Evolutionary conservation across 805 yeast genomes (phyloP), one percentile per base, ranked within the genome.

Genomic region (Starmerella sp.): DNA sequence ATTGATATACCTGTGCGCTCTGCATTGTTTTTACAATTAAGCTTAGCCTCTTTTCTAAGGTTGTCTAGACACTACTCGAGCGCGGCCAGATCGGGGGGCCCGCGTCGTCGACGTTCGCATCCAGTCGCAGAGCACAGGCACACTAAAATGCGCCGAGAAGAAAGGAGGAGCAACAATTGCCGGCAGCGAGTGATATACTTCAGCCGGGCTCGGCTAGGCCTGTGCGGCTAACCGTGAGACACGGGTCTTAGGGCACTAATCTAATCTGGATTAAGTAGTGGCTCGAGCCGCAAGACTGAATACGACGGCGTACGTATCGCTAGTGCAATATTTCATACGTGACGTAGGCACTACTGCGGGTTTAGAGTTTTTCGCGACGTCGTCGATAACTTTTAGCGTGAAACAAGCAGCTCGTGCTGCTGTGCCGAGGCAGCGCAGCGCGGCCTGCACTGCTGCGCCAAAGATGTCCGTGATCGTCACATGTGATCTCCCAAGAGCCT

Each of bases 11-110:
- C 4, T 39, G 11, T 15, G 6, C 37, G 13, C 37, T 30, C 13
- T 44, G 35, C 48, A n/a, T 31, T 14, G 28, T n/a, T 44, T 44
- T 44, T 44, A 44, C 48, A n/a, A 43, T 22, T 44, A 44, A 44
- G 48, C 36, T 44, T 44, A 31, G 48, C 36, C 36, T 28, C 36
- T 14, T 28, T 11, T 30, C 48, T 44, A 44, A 44, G 36, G 35
- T 44, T 31, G 48, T 44, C 48, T 44, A 31, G 48, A 31, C 48
- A 30, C 8, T 31, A 30, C 8, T 31, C 28, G 37, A n/a, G 22
- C 22, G 13, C 8, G 37, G 37, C 48, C 15, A 30, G 48, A n/a
- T 31, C 45, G 22, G 22, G 3, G 22, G 22, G 22, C 22, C 22
- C 22, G 22, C n/a, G 45, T 28, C n/a, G 5, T 22, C 11, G 15